These are phyloP conservation scores for Fusarium sp. DNA, from an alignment of 2,329 filamentous ascomycete genomes.

Conservation along the genomic window DNA sequence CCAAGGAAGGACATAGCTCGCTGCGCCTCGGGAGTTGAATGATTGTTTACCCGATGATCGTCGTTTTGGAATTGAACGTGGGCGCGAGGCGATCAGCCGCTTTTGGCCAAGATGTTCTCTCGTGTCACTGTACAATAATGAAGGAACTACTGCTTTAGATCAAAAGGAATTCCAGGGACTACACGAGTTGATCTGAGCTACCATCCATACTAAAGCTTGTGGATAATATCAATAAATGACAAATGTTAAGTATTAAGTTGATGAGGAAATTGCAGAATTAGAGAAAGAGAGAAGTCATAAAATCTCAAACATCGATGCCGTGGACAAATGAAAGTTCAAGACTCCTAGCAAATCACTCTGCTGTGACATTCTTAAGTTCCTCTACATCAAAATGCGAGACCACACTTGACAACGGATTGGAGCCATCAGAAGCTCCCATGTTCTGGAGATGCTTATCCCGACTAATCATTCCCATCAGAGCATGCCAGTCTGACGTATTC, in stretches of 20 bases:
- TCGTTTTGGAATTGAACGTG: no score
- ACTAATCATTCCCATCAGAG: neutral
- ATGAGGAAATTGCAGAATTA: no score
- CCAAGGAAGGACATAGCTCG: no score
- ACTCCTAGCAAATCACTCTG: neutral
- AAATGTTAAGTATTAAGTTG: no score
- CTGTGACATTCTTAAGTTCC: neutral
- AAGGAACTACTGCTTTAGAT: no score
- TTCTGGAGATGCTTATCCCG: neutral
- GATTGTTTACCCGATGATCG: neutral
- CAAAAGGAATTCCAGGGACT: no score
- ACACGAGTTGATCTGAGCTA: no score
- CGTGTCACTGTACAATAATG: no score
- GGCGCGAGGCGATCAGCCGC: no score
- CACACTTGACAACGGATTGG: neutral
- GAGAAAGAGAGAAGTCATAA: neutral
- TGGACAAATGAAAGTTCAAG: neutral
- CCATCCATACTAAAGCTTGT: no score
- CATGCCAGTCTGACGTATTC: slow-evolving; percentile 6
- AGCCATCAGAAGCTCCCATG: neutral
- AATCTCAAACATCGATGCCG: neutral
- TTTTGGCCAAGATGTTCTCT: no score
- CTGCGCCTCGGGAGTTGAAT: neutral
- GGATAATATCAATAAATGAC: no score
- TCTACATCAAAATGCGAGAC: slow-evolving; percentile 1